Conservation (phyloP, 2,329 filamentous ascomycete species). For the Thermomyces lanuginosus region DNA sequence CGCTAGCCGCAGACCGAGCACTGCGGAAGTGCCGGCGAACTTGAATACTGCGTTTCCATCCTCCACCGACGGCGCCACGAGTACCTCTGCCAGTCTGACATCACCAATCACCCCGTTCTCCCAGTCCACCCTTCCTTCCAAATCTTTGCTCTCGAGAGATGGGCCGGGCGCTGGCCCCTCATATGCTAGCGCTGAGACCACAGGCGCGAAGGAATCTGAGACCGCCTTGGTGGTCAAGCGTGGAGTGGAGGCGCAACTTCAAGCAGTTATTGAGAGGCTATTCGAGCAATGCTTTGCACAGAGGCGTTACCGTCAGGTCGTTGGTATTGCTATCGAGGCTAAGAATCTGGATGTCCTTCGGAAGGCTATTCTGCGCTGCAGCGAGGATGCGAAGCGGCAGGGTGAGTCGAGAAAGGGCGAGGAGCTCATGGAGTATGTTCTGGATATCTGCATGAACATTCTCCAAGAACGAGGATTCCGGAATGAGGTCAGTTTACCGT, state of each 20-base stretch:
- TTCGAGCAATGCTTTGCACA: conserved; percentile 80
- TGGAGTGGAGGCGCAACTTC: conserved; percentile 62
- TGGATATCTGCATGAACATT: conserved; percentile 94
- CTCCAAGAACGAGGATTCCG: conserved; percentile 84
- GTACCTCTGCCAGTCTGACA: conserved; percentile 49
- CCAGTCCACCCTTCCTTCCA: conserved; percentile 80
- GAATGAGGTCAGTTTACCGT: conserved; percentile 45
- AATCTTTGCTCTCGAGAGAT: conserved; percentile 79
- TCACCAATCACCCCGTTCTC: conserved; percentile 93
- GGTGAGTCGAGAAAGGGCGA: conserved; percentile 50
- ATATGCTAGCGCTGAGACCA: conserved; percentile 40
- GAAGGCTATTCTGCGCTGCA: conserved; percentile 75
- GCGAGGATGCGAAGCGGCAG: conserved; percentile 63
- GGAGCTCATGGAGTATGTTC: conserved; percentile 89
- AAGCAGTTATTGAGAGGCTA: conserved; percentile 69
- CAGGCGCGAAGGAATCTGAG: conserved; percentile 38
- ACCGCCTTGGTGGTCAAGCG: conserved; percentile 51
- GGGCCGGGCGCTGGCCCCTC: conserved; percentile 43
- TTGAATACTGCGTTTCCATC: conserved; percentile 65
- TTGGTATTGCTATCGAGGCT: conserved; percentile 90
- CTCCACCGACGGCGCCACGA: conserved; percentile 47
- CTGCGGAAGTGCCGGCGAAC: conserved; percentile 43
- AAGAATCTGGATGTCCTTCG: conserved; percentile 79
- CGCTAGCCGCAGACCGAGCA: conserved; percentile 38
- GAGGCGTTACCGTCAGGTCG: conserved; percentile 83